phyloP scores from a whole-genome alignment of 2,329 filamentous ascomycete species.

The Teratosphaeria pseudoeucalypti region DNA sequence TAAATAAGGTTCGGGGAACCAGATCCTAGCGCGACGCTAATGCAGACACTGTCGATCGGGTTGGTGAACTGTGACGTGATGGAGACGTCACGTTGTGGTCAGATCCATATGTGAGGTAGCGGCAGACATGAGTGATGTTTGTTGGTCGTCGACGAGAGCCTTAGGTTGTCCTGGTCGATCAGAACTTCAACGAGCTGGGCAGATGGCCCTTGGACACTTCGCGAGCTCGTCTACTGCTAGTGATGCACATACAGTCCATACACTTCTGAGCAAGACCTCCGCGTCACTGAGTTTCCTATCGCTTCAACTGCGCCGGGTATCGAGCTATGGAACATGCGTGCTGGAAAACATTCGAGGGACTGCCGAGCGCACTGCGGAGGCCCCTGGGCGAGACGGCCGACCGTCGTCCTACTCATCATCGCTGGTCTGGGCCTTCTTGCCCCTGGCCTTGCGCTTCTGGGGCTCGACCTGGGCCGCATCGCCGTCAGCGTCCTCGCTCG shows the following conservation, averaged over 20 bases:
- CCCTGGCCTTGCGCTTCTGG: not conserved
- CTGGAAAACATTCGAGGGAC: not conserved
- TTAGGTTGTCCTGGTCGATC: too few species aligned
- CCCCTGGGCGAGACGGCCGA: not conserved
- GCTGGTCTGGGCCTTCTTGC: not conserved
- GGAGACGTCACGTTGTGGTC: not conserved
- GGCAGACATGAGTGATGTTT: not conserved
- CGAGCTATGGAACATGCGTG: not conserved
- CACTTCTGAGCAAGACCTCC: not conserved
- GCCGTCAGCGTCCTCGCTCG: not conserved
- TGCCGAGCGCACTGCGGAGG: not conserved
- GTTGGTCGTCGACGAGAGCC: not conserved
- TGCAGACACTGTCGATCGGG: not conserved
- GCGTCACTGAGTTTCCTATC: not conserved
- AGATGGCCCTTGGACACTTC: not conserved
- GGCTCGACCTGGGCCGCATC: not conserved
- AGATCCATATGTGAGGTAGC: not conserved
- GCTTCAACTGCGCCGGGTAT: not conserved
- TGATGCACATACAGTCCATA: not conserved
- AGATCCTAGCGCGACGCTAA: not conserved
- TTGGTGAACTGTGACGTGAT: not conserved
- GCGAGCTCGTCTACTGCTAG: not conserved
- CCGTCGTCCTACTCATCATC: not conserved
- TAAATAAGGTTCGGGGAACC: not conserved
- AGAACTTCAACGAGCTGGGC: too few species aligned